Base-by-base conservation (phyloP, 2,329 filamentous ascomycete species). In the Polytolypa hystricis region DNA sequence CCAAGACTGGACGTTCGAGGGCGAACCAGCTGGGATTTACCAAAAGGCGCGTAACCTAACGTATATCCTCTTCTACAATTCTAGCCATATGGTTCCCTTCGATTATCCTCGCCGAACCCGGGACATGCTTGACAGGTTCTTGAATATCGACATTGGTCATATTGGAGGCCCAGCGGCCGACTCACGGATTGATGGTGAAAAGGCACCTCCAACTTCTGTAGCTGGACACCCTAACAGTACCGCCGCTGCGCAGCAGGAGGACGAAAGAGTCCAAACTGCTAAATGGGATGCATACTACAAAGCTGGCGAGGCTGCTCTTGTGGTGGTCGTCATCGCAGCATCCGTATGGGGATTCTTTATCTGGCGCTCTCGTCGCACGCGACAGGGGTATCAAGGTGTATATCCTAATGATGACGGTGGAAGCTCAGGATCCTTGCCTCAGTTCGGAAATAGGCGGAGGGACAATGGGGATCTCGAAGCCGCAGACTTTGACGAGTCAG, bases 41-140 rank as follows among this genome's bases (percentile, higher is more conserved):
- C 93, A 98, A 60, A 77, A 86, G 56, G 89, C 91, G 2, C 79
- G 93, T 46, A 98, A 98, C 61, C 65, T 98, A 42, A 95, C 91
- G 1, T 98, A 98, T 55, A 79, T 98, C 20, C 70, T 93, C 27
- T 94, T 96, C 63, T 84, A 93, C 67, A 93, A 98, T 58, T 79
- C 85, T 11, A 93, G 84, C 33, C 91, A 98, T 61, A 98, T 98
- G 91, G 91, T 98, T 1, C 93, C 91, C 1, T 96, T 91, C 53
- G 89, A 98, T 60, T 83, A 82, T 50, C 80, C 89, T 1, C 78
- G 85, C 32, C 80, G 86, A 42, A 82, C 79, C 14, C 77, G 89
- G 43, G 91, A 96, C 57, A 98, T 98, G 91, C 77, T 98, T 11
- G 89, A 98, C 60, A 82, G 91, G 27, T 94, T 98, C 64, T 85